Evolutionary conservation across 768 basidiomycete genomes (phyloP).

Genomic region (Boletus subcaerulescens): DNA sequence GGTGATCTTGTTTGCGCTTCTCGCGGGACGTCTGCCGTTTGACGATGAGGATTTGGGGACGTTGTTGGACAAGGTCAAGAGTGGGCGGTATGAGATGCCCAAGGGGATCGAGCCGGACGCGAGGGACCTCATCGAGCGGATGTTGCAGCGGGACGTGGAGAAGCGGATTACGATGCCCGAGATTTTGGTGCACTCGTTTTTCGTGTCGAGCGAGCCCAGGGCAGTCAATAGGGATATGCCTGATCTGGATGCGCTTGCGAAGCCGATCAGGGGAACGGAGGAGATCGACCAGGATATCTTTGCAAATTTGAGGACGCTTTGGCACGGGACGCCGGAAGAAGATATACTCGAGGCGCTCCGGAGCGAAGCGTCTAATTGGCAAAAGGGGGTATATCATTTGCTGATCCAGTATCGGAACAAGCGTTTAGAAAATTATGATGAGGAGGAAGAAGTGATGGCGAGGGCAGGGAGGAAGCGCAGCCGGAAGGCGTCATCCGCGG

Average conservation of each 20-base stretch:
- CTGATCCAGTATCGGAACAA: slow-evolving; percentile 80
- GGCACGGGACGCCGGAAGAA: slow-evolving; percentile 75
- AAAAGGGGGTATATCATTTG: slow-evolving; percentile 93
- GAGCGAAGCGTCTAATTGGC: slow-evolving; percentile 76
- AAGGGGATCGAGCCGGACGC: slow-evolving; percentile 63
- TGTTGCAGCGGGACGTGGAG: slow-evolving; percentile 75
- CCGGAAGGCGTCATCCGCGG: slow-evolving; percentile 32
- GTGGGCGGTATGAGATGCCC: slow-evolving; percentile 74
- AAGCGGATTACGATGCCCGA: slow-evolving; percentile 81
- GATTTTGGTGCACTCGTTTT: slow-evolving; percentile 81
- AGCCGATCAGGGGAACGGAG: slow-evolving; percentile 56
- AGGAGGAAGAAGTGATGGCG: slow-evolving; percentile 53
- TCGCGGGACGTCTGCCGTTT: slow-evolving; percentile 86
- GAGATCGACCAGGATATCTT: slow-evolving; percentile 89
- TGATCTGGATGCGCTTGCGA: slow-evolving; percentile 62
- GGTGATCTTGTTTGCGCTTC: slow-evolving; percentile 86
- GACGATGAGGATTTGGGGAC: slow-evolving; percentile 81
- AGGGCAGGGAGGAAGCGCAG: slow-evolving; percentile 34
- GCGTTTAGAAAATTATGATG: slow-evolving; percentile 71
- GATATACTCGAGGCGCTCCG: slow-evolving; percentile 69
- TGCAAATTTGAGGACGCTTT: slow-evolving; percentile 86
- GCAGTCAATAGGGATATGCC: slow-evolving; percentile 45
- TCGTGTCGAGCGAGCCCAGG: slow-evolving; percentile 52
- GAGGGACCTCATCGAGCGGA: slow-evolving; percentile 71
- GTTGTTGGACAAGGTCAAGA: slow-evolving; percentile 78